Percentiles rank a stretch among this genome's conserved stretches.
phyloP scores from a whole-genome alignment of 306 rosid species.

The Dryas octopetala region DNA sequence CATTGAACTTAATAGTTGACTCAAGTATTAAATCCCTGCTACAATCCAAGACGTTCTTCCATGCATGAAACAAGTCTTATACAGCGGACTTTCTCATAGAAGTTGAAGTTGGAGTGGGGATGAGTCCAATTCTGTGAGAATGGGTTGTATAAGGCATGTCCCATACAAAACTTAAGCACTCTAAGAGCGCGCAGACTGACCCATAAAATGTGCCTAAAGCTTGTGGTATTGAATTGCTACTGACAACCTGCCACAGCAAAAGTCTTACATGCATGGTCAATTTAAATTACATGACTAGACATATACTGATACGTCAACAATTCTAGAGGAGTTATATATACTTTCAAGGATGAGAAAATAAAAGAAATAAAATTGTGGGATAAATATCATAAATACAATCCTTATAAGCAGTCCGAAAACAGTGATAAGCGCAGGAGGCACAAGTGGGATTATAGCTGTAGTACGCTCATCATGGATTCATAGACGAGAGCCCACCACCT shows the following conservation, averaged over 20 bases:
- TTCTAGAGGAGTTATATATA: slow-evolving; percentile 1
- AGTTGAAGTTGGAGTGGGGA: too few relatives aligned
- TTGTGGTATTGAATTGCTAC: slow-evolving; percentile 16
- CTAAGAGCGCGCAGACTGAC: slow-evolving; percentile 14
- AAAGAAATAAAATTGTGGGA: too few relatives aligned
- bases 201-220: slow-evolving; percentile 10
- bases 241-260: background rate
- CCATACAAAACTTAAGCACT: too few relatives aligned
- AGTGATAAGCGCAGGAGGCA: slow-evolving; percentile 29
- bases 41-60: too few relatives aligned
- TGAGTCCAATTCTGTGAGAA: too few relatives aligned
- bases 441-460: slow-evolving; percentile 45
- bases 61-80: too few relatives aligned
- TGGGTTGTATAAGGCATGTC: too few relatives aligned
- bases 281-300: slow-evolving; percentile 8
- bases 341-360: too few relatives aligned
- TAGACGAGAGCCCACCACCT: slow-evolving; percentile 13
- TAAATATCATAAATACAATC: too few relatives aligned
- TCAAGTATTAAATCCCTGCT: too few relatives aligned
- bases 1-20: too few relatives aligned
- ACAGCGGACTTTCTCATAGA: too few relatives aligned
- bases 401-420: slow-evolving; percentile 23
- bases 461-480: slow-evolving; percentile 24
- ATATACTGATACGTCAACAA: background rate
- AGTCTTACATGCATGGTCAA: slow-evolving; percentile 28